These are phyloP conservation scores for Funneliformis caledonium DNA, from an alignment of 371 early-diverging fungal species.

Conservation along the genomic window DNA sequence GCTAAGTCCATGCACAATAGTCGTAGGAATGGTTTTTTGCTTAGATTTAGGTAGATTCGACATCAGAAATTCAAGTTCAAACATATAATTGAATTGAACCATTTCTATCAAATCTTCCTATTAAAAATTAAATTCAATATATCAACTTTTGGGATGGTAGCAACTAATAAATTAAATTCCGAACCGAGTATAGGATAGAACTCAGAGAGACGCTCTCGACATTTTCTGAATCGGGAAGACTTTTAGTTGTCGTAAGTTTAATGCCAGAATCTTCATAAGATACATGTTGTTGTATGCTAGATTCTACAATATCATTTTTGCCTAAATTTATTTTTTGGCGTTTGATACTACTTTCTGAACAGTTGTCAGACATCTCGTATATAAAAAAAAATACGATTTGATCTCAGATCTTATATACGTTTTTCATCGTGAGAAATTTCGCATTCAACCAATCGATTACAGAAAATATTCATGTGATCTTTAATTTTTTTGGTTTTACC, in stretches of 20 bases:
- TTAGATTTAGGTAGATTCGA: constrained; percentile 43
- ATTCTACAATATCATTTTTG: neutral
- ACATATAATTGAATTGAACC: constrained; percentile 57
- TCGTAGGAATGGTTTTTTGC: constrained; percentile 41
- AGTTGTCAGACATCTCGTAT: neutral
- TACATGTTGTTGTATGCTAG: neutral
- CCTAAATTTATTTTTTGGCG: neutral
- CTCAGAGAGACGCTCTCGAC: neutral
- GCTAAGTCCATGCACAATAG: constrained; percentile 46
- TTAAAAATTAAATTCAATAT: neutral
- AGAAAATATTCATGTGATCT: no score
- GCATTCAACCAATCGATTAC: neutral
- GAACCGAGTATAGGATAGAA: neutral
- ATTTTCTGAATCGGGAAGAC: neutral
- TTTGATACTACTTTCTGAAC: neutral
- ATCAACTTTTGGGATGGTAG: no score
- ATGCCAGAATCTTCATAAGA: neutral
- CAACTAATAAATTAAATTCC: neutral
- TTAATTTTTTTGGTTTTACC: no score
- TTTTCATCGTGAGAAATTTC: neutral
- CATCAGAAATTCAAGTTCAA: constrained; percentile 53
- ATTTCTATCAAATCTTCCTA: constrained; percentile 47
- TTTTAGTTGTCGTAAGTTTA: neutral
- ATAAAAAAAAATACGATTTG: no score
- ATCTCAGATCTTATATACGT: neutral